Conservation (phyloP, 805 yeast species). For the Candida cerambycidarum region DNA sequence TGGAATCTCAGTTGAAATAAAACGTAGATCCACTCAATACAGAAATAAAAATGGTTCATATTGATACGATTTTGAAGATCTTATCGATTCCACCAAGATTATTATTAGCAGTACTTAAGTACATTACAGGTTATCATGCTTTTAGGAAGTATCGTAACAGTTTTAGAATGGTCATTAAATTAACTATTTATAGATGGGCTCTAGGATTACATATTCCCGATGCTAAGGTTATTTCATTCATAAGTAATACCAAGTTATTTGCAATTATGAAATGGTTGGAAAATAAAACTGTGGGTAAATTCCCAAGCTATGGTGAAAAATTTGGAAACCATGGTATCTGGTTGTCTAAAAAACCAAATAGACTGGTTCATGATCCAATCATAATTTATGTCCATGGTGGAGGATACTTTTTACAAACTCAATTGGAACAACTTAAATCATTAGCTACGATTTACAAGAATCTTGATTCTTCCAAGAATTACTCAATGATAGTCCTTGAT, state of each 20-base stretch:
- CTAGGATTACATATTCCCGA: constrained; percentile 12
- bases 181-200: constrained; percentile 14
- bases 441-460: constrained; percentile 25
- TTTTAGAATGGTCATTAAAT: constrained; percentile 13
- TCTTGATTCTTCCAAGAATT: constrained; percentile 20
- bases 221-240: constrained; percentile 4
- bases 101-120: constrained; percentile 7
- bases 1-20: no score
- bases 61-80: neutral
- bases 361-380: constrained; percentile 28
- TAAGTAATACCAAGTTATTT: constrained; percentile 10
- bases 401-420: constrained; percentile 32
- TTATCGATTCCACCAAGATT: neutral
- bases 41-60: neutral
- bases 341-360: constrained; percentile 29
- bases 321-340: constrained; percentile 31
- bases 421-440: constrained; percentile 27
- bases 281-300: constrained; percentile 4
- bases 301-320: constrained; percentile 33
- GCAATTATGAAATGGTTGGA: constrained; percentile 2
- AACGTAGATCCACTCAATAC: no score
- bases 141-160: constrained; percentile 15
- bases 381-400: constrained; percentile 41
- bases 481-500: constrained; percentile 28
- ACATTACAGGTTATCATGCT: constrained; percentile 8